Conservation (phyloP, 148 eudicot species). For the Chenopodium formosanum region DNA sequence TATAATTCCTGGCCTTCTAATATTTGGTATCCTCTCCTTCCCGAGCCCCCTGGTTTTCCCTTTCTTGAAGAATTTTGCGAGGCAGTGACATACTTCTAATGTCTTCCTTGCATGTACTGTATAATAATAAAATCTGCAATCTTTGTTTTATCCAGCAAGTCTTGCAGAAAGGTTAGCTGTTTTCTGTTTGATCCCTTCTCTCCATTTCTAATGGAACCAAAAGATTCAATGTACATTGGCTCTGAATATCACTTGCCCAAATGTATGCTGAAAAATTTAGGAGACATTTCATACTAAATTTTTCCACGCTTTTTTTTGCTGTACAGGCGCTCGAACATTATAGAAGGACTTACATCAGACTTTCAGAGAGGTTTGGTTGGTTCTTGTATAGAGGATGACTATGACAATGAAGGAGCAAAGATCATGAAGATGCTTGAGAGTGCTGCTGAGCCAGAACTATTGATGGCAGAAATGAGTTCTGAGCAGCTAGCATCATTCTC, state of each 20-base stretch:
- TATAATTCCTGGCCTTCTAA: neutral
- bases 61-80: neutral
- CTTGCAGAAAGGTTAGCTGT: neutral
- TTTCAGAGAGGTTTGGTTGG: constrained; percentile 45
- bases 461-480: constrained; percentile 92
- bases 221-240: neutral
- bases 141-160: neutral
- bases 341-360: constrained; percentile 70
- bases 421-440: constrained; percentile 72
- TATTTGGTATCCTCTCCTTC: neutral
- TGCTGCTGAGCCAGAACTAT: constrained; percentile 85
- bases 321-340: constrained; percentile 65
- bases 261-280: neutral
- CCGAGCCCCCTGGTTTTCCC: neutral
- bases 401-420: constrained; percentile 72
- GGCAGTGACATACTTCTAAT: neutral
- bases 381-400: constrained; percentile 31
- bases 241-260: neutral
- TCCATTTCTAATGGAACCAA: neutral
- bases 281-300: neutral
- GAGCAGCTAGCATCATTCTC: constrained; percentile 69
- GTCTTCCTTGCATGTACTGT: neutral
- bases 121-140: neutral
- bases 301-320: constrained; percentile 10
- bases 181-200: neutral